A percentile compares a stretch with the other conserved stretches of the same genome.
Evolutionary conservation across 129 eudicot species (phyloP).

Genomic region (Flaveria linearis): DNA sequence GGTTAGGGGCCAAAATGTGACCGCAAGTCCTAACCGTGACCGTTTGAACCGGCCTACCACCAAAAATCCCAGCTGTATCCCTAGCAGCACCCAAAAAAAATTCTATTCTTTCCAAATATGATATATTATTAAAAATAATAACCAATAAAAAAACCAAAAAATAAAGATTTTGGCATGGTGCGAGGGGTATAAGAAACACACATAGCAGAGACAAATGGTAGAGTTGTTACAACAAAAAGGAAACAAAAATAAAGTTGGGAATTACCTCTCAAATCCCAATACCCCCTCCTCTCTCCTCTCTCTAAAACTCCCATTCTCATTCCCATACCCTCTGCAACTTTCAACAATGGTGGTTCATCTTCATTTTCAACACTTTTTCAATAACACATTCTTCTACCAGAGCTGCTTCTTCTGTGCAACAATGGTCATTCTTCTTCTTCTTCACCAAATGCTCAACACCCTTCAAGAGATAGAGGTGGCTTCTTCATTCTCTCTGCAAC

Average conservation of each 20-base stretch:
- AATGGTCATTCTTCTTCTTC: neutral
- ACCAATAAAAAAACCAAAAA: neutral
- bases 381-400: too few relatives aligned
- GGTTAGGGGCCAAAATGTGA: too few relatives aligned
- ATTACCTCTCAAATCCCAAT: slow-evolving; percentile 46
- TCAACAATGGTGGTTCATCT: too few relatives aligned
- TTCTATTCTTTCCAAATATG: neutral
- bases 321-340: slow-evolving; percentile 19
- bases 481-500: slow-evolving; percentile 19
- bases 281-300: slow-evolving; percentile 14
- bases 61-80: too few relatives aligned
- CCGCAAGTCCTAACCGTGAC: too few relatives aligned
- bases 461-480: neutral
- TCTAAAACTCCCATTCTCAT: slow-evolving; percentile 15
- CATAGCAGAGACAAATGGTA: slow-evolving; percentile 38
- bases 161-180: slow-evolving; percentile 21
- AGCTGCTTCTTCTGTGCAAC: neutral
- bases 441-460: neutral
- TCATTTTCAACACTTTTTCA: too few relatives aligned
- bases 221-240: slow-evolving; percentile 38
- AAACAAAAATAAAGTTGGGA: slow-evolving; percentile 37
- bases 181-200: slow-evolving; percentile 36
- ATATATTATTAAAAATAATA: neutral
- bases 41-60: too few relatives aligned
- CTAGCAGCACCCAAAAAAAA: too few relatives aligned